Evolutionary conservation across 2,329 filamentous ascomycete genomes (phyloP), one percentile per base, ranked within the genome.

Genomic region (Aspergillus jensenii): DNA sequence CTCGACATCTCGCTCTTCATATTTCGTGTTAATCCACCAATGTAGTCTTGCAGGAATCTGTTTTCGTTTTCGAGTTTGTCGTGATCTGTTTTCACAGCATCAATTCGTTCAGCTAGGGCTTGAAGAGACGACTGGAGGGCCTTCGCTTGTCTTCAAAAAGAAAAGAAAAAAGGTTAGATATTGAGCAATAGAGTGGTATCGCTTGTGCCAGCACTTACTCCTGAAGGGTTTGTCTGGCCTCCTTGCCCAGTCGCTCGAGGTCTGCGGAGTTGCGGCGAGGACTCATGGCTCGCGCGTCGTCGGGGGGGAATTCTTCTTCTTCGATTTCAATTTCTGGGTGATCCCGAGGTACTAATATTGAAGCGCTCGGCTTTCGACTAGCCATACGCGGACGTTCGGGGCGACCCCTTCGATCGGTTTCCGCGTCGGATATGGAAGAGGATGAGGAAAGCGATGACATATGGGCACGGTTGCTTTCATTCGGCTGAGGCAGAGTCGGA

Each of bases 51-150:
- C 48, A 99, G 79, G 71, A 98, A 97, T 70, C 92, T 93, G 82
- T 99, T 99, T 75, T 97, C 93, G 74, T 85, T 95, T 76, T 98
- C 93, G 55, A 99, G 86, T 77, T 96, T 97, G 78, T 97, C 91
- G 72, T 99, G 93, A 72, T 98, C 93, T 67, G 90, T 89, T 75
- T 92, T 91, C 63, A 98, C 93, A 31, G 91, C 90, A 71, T 99
- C 95, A 73, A 98, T 96, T 52, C 92, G 90, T 76, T 96, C 91
- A 65, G 96, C 91, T 44, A 98, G 89, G 62, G 89, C 90, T 61
- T 96, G 82, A 35, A 99, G 85, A 27, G 91, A 96, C 54, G 92
- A 90, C 76, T 99, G 95, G 27, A 98, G 81, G 47, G 87, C 85
- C 74, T 91, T 91, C 59, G 93, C 93, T 78, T 97, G 92, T 74